Evolutionary conservation across 805 yeast species (phyloP), one percentile per base, ranked within the genome.

Genomic region (Ogataea glucozyma): DNA sequence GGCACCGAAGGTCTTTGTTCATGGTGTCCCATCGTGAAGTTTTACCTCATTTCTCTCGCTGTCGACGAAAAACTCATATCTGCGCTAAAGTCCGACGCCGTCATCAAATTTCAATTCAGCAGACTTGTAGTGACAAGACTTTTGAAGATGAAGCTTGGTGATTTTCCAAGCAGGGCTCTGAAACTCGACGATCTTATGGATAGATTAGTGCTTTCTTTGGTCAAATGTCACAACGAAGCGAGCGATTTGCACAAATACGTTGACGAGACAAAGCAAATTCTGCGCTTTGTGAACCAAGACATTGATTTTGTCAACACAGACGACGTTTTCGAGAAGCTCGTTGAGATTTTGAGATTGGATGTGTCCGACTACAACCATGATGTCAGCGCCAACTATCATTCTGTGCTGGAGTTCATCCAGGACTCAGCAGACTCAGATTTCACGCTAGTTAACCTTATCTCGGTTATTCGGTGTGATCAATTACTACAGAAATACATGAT

Each of bases 41-140:
- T 41, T 11, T 58, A 42, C 37, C 18, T 58, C 29, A 35, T 44
- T 27, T 43, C 53, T 4, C 27, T 52, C 5, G 38, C 32, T 11
- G 41, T 50, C 7, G 49, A 53, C 18, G 57, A 46, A n/a, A 14
- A 21, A 3, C 35, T 47, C 11, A 13, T 45, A 4, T 14, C 42
- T 8, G 43, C 26, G 4, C 24, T 48, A 13, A 45, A 43, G 18
- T 42, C 52, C 2, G 55, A 51, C 22, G 44, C 49, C 4, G 40
- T 46, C 11, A 41, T 62, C 13, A 56, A 53, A 32, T 52, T 51
- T 22, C 59, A 53, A 13, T 63, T 60, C 40, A 46, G 53, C 33
- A 45, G 53, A 20, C 24, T 60, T 10, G 40, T 60, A 6, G 26
- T 59, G 6, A 30, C 52, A 3, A 52, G 53, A 23, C 37, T 61